Conservation (phyloP, 345 rosid genomes). For the Cardamine occulta region DNA sequence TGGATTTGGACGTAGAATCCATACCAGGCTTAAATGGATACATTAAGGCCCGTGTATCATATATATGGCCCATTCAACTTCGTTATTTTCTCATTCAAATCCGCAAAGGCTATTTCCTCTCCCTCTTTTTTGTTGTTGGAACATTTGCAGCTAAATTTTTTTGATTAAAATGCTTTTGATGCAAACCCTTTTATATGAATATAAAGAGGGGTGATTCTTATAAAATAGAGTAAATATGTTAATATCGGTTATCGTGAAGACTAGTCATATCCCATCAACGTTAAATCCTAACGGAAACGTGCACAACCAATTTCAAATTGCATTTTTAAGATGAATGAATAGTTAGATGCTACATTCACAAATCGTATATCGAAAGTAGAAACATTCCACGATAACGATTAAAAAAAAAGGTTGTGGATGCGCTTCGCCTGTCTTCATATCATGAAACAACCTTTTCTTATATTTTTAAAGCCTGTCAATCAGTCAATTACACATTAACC, state of each 20-base stretch:
- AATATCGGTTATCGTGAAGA: constrained; percentile 26
- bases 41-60: background rate
- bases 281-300: constrained; percentile 29
- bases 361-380: constrained; percentile 43
- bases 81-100: background rate
- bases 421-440: constrained; percentile 43
- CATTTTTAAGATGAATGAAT: constrained; percentile 25
- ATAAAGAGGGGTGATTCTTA: constrained; percentile 14
- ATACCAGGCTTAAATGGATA: background rate
- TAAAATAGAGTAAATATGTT: background rate
- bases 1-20: constrained; percentile 1
- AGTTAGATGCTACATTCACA: constrained; percentile 36
- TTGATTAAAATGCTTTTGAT: no score
- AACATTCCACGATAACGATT: constrained; percentile 25
- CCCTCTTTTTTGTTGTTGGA: background rate
- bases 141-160: background rate
- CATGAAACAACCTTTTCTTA: constrained; percentile 35
- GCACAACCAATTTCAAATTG: constrained; percentile 6
- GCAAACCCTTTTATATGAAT: background rate
- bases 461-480: constrained; percentile 24
- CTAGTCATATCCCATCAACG: constrained; percentile 36
- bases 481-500: constrained; percentile 29
- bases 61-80: constrained; percentile 19
- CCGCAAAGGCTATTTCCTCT: background rate
- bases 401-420: constrained; percentile 14